Conservation (phyloP, 352 stramenopile genomes). For the Aphanomyces invadans region DNA sequence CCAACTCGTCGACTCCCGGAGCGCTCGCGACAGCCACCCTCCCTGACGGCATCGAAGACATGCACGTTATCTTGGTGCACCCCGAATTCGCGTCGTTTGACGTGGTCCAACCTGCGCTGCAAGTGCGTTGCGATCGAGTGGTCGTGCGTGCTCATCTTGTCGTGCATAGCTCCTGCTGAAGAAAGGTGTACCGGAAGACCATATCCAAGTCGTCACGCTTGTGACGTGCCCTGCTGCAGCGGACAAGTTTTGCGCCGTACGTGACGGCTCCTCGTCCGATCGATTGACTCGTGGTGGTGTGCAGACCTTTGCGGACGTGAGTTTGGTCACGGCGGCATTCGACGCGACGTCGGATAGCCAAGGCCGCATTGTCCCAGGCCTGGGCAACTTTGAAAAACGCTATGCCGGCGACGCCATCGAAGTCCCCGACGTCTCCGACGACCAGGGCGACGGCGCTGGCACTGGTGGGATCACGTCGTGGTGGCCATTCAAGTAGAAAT, state of each 20-base stretch:
- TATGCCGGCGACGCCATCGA: constrained; percentile 29
- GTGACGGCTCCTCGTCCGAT: background rate
- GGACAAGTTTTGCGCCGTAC: constrained; percentile 49
- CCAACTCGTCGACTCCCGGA: constrained; percentile 15
- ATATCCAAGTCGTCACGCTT: constrained; percentile 73
- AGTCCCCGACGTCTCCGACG: background rate
- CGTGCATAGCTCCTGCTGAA: constrained; percentile 54
- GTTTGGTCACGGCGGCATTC: constrained; percentile 71
- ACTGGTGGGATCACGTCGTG: background rate
- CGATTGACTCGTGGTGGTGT: background rate
- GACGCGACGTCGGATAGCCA: constrained; percentile 49
- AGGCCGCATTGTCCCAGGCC: constrained; percentile 58
- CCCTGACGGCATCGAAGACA: constrained; percentile 52
- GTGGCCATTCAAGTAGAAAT: constrained; percentile 25
- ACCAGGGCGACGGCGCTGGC: background rate
- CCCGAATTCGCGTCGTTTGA: constrained; percentile 55
- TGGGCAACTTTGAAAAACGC: constrained; percentile 67
- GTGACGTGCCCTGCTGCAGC: constrained; percentile 73
- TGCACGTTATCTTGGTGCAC: constrained; percentile 60
- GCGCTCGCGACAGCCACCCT: constrained; percentile 44
- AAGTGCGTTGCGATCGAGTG: too few species aligned
- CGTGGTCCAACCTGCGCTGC: constrained; percentile 62
- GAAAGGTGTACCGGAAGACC: constrained; percentile 59
- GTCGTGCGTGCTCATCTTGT: too few species aligned
- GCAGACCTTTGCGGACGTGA: constrained; percentile 58